Base-by-base conservation (phyloP, 495 filamentous ascomycete genomes). In the Daldinia grandis region DNA sequence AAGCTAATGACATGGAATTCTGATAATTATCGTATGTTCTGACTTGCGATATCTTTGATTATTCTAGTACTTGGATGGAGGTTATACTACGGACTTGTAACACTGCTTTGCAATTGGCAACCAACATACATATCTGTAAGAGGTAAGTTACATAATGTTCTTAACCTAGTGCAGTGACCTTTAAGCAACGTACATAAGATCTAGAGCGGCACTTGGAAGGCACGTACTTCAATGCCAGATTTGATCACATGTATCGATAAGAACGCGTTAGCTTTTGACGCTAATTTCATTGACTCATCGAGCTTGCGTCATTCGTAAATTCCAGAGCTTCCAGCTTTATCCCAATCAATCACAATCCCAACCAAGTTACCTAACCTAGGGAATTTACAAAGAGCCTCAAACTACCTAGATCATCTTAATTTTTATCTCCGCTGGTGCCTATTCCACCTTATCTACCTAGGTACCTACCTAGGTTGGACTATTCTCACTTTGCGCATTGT, bases 311-410 rank as follows among this genome's bases (percentile, higher is more conserved):
- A 57, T 57, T 57, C n/a, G 15, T 15, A 57, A 57, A 30, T 27
- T 30, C 25, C 44, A 17, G 17, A 19, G 53, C 27, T n/a, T 40
- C 38, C n/a, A n/a, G n/a, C 15, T 40, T 40, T 40, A 40, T 40
- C n/a, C n/a, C 5, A 40, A 15, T n/a, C n/a, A n/a, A n/a, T n/a
- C n/a, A n/a, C n/a, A n/a, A n/a, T n/a, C n/a, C n/a, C n/a, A n/a
- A n/a, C n/a, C n/a, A n/a, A n/a, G n/a, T n/a, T n/a, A n/a, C n/a
- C n/a, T n/a, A n/a, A n/a, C n/a, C n/a, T n/a, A n/a, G n/a, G n/a
- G n/a, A n/a, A n/a, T n/a, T 17, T 57, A 37, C n/a, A 38, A 57
- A 38, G 31, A 57, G 54, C 54, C 31, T 57, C 54, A 57, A 57
- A 7, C 17, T 14, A 25, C n/a, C n/a, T n/a, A n/a, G n/a, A n/a